Evolutionary conservation across 75 land plant genomes (phyloP), one percentile per base, ranked within the genome.

Genomic region (Sequoiadendron giganteum): DNA sequence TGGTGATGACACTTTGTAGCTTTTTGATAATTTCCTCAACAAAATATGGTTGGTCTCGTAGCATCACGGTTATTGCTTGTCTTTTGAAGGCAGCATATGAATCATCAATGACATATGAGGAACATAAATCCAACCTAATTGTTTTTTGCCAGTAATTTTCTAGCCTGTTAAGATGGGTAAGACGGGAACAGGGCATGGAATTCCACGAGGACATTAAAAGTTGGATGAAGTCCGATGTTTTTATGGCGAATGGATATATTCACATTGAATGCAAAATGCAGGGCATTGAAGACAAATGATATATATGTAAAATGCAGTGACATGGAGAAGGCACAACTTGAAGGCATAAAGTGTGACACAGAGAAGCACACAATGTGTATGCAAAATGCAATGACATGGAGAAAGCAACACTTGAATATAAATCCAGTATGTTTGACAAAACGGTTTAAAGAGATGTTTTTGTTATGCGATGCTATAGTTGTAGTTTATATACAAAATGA

Each of bases 1-100:
- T 18, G 92, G 93, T 78, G 79, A 83, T 45, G 94, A 95, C 75
- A 95, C 95, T 25, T 21, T 90, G 79, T 83, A 89, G 58, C 91
- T 95, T 40, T 93, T 91, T 58, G 88, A 93, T 3, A 85, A 85
- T 83, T 88, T 90, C 91, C 88, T n/a, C 85, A 91, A 84, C 86
- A 86, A 42, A 91, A 89, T 88, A 78, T 32, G 32, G 54, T 82
- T 32, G 32, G 54, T 82, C 21, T 90, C 90, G 92, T 93, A 91
- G 88, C 80, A 90, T 83, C 10, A 89, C 87, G 76, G 88, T 88
- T 91, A 91, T 91, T 10, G 89, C 38, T 30, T 90, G 89, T 87
- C 87, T 48, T 90, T 47, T 87, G 28, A 85, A 47, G 58, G 90
- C 88, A 70, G 92, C 91, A 32, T 40, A 91, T 19, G 28, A 79